Evolutionary conservation across 306 rosid genomes (phyloP).

Genomic region (Potentilla sterilis): DNA sequence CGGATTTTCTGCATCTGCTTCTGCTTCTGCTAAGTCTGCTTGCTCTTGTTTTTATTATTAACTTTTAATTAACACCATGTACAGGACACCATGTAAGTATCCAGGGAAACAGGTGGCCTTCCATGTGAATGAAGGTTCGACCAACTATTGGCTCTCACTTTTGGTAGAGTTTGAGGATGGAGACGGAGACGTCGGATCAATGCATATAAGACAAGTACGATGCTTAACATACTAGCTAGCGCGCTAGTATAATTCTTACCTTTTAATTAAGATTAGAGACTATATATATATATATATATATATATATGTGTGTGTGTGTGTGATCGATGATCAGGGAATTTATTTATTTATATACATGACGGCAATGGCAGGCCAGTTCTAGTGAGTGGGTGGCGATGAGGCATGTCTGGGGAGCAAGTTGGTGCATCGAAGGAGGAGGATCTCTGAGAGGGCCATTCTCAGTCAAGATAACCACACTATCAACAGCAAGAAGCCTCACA

Average conservation of each 20-base stretch:
- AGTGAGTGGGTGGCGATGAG: slow-evolving; percentile 69
- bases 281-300: no score
- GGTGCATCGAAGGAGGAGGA: slow-evolving; percentile 60
- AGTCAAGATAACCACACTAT: slow-evolving; percentile 63
- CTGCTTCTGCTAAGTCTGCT: no score
- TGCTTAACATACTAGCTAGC: background rate
- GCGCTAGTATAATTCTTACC: no score
- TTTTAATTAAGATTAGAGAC: no score
- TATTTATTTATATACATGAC: background rate
- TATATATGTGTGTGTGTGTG: no score
- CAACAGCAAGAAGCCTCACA: slow-evolving; percentile 50
- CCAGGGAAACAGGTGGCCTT: slow-evolving; percentile 67
- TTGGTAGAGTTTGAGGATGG: slow-evolving; percentile 72
- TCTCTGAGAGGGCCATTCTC: slow-evolving; percentile 84
- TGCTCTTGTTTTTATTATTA: no score
- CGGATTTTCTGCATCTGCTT: no score
- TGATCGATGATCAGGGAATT: background rate
- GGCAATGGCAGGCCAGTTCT: slow-evolving; percentile 58
- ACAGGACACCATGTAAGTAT: slow-evolving; percentile 74
- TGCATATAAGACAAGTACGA: slow-evolving; percentile 70
- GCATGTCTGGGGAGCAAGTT: slow-evolving; percentile 91
- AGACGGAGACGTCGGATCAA: slow-evolving; percentile 81
- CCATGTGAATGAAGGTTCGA: slow-evolving; percentile 88
- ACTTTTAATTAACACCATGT: background rate
- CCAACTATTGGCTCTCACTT: slow-evolving; percentile 79